Evolutionary conservation across 78 protist species (phyloP).

Genomic region (Dictyostelium citrinum): DNA sequence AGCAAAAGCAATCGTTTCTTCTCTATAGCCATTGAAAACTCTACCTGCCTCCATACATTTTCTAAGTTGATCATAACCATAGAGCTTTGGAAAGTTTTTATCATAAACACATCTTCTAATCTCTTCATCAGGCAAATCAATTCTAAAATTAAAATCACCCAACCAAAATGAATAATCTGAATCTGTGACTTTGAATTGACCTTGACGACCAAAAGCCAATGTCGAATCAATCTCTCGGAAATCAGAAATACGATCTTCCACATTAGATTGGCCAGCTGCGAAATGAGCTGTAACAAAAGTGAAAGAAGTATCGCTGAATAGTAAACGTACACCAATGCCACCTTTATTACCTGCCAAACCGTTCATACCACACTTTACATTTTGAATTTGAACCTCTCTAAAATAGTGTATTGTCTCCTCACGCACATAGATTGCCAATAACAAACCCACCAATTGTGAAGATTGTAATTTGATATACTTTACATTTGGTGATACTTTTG

Average conservation of each 20-base stretch:
- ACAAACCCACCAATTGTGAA: constrained; percentile 88
- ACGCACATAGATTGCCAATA: constrained; percentile 76
- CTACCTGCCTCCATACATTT: not conserved
- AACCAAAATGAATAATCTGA: constrained; percentile 87
- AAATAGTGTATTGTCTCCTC: constrained; percentile 17
- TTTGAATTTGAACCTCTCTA: constrained; percentile 76
- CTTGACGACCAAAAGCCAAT: constrained; percentile 36
- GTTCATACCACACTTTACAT: constrained; percentile 35
- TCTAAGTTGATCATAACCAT: constrained; percentile 54
- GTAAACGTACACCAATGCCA: constrained; percentile 86
- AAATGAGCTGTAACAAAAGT: constrained; percentile 92
- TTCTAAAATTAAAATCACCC: constrained; percentile 94
- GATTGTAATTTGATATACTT: constrained; percentile 50
- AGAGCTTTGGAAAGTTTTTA: constrained; percentile 9
- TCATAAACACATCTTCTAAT: constrained; percentile 2
- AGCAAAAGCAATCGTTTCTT: constrained; percentile 82
- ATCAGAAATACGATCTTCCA: constrained; percentile 84
- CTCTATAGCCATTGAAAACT: constrained; percentile 86
- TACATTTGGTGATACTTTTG: not conserved
- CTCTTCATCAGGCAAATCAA: constrained; percentile 76
- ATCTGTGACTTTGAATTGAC: not conserved
- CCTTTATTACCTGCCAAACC: constrained; percentile 95
- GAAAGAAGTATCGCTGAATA: constrained; percentile 67
- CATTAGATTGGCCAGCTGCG: constrained; percentile 94
- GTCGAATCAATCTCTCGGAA: constrained; percentile 78